Conservation (phyloP, 768 basidiomycete species). For the Boletus pseudopeckii region DNA sequence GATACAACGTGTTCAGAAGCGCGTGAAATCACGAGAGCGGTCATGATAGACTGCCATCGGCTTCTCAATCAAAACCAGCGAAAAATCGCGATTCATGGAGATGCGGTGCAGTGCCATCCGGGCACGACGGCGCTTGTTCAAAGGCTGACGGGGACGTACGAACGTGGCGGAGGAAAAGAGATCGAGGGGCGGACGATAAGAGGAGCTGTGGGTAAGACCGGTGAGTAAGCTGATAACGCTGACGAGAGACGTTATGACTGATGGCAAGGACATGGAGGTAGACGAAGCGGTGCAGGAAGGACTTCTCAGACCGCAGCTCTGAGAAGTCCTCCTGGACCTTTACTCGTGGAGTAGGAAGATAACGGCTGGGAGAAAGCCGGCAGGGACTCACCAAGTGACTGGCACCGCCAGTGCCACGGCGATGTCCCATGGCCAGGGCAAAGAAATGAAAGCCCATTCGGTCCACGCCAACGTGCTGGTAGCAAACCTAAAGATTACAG, state of each 20-base stretch:
- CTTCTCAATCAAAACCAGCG: conserved; percentile 23
- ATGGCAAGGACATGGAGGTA: conserved; percentile 20
- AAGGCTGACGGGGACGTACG: conserved; percentile 7
- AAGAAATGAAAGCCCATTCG: conserved; percentile 22
- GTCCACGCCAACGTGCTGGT: conserved; percentile 17
- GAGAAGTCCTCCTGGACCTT: conserved; percentile 26
- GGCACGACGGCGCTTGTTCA: conserved; percentile 14
- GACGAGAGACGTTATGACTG: conserved; percentile 20
- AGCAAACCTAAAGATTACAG: conserved; percentile 21
- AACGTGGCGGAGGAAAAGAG: conserved; percentile 5
- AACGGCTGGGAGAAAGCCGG: conserved; percentile 16
- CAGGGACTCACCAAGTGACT: conserved; percentile 2
- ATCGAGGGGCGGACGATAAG: conserved; percentile 14
- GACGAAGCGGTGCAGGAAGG: conserved; percentile 24
- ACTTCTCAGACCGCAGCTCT: conserved; percentile 20
- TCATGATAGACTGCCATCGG: conserved; percentile 32
- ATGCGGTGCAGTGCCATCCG: conserved; percentile 13
- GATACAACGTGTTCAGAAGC: conserved; percentile 36
- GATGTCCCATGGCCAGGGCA: conserved; percentile 24
- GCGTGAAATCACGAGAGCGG: conserved; percentile 34
- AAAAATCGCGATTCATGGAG: conserved; percentile 23
- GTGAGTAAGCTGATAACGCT: conserved; percentile 23
- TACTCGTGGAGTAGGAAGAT: conserved; percentile 22
- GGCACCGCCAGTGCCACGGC: conserved; percentile 19
- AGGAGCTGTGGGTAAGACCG: conserved; percentile 9